Base-by-base conservation (phyloP, 2,329 filamentous ascomycete genomes). In the Neoscytalidium dimidiatum region DNA sequence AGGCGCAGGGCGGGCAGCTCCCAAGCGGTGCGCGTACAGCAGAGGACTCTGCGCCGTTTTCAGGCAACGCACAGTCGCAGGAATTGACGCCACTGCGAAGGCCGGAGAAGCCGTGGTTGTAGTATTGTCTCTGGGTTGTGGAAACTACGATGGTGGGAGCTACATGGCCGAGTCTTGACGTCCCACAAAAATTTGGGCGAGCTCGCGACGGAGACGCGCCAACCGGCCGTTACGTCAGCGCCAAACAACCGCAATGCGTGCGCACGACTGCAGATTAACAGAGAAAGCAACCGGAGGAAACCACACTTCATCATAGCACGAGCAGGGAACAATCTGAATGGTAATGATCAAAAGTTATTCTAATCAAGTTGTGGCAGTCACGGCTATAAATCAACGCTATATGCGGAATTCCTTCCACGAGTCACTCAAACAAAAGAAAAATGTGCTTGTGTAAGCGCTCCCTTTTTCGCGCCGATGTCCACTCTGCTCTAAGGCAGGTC, bases 391-490 rank as follows among this genome's bases (percentile, higher is more conserved):
- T 6, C 53, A 43, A 58, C 35, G 53, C 35, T 58, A 44, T 13
- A 19, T 29, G 53, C 17, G 8, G 53, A 57, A 23, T 21, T n/a
- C 35, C 3, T 17, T 38, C 35, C 14, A 35, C 4, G 28, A 14
- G 17, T 35, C 4, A 14, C n/a, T 7, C 9, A 28, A 29, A 57
- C 53, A 58, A 58, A 58, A 44, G 53, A 58, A 58, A 53, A 38
- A 58, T 44, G 35, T 58, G 53, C 53, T 58, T 58, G 53, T 58
- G 53, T 44, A 58, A 58, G 53, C 53, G 53, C 38, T 58, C 53
- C 53, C 29, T 58, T 57, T 58, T 43, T 13, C 21, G 38, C 53
- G 53, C 53, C 53, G n/a, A 23, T 58, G 35, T 29, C 35, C 53
- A 43, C 35, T 31, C 53, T 58, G 53, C 53, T 28, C 53, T 58